Conservation (phyloP, 306 rosid genomes). For the Fagus sylvatica region DNA sequence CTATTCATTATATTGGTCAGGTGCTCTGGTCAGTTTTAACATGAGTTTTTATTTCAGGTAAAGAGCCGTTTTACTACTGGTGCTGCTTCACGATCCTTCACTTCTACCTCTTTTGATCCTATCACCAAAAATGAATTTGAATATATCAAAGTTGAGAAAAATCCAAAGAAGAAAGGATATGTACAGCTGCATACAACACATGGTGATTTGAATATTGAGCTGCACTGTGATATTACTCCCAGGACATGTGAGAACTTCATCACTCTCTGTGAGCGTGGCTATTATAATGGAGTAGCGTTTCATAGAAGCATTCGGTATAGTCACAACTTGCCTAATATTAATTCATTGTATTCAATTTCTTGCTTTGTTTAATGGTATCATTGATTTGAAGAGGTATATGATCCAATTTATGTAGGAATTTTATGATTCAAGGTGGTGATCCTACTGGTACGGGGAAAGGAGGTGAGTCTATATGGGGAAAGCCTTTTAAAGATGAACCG, state of each 20-base stretch:
- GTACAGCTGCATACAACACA: conserved; percentile 87
- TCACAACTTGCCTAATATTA: not conserved
- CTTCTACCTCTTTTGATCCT: conserved; percentile 90
- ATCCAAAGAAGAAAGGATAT: conserved; percentile 94
- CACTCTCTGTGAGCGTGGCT: conserved; percentile 93
- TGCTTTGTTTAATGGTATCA: conserved; percentile 6
- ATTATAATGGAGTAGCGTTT: conserved; percentile 86
- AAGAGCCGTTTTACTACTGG: conserved; percentile 93
- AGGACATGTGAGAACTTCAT: conserved; percentile 92
- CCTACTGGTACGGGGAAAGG: conserved; percentile 96
- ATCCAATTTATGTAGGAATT: conserved; percentile 58
- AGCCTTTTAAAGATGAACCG: conserved; percentile 86
- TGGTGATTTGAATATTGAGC: conserved; percentile 94
- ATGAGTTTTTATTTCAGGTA: conserved; percentile 51
- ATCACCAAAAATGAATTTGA: conserved; percentile 85
- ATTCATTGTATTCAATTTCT: not conserved
- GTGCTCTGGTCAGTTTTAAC: conserved; percentile 13
- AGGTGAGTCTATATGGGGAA: conserved; percentile 97
- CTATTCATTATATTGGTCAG: not conserved
- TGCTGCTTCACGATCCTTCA: conserved; percentile 95
- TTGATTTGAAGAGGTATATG: conserved; percentile 5
- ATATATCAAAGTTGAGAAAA: conserved; percentile 94
- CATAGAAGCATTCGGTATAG: conserved; percentile 83
- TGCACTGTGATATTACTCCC: conserved; percentile 93
- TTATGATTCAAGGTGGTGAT: conserved; percentile 99